Base-by-base conservation (phyloP, 805 yeast genomes). In the Metschnikowia vanudenii region DNA sequence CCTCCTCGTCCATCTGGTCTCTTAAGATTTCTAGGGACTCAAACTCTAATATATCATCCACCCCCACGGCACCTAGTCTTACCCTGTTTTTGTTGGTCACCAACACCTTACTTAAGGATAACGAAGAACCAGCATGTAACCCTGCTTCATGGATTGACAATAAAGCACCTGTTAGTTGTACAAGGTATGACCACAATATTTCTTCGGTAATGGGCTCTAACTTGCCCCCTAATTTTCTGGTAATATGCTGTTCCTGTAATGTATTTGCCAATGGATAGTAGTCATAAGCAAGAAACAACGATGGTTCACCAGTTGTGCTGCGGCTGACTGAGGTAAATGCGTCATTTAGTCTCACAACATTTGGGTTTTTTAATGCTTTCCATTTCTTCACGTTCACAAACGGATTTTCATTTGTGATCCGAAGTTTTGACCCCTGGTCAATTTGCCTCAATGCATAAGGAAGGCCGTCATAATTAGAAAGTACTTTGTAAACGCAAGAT, bases 271-370 rank as follows among this genome's bases (percentile, higher is more conserved):
- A 72, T 19, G 99, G 97, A 63, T 78, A 87, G 63, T 81, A 94
- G 60, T 92, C 97, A 65, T 89, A 88, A 4, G 87, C 84, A 37
- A 90, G 70, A 35, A 89, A 76, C 46, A 94, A 73, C 1, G 94
- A 82, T 12, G 67, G 58, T 42, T 55, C 57, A 6, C 54, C 51
- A 39, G 76, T 74, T 56, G 87, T 94, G 37, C 88, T 92, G 69
- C 94, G 94, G 4, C 89, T 85, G 46, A 89, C 79, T 5, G 92
- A 82, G 1, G 96, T 84, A 63, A 94, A 92, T 6, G 94, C 89
- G 61, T 91, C 97, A 36, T 79, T 76, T 5, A 89, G 67, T 34
- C 77, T 74, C 1, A 86, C 87, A 18, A 88, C 69, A 56, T 84
- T 83, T 2, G 88, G 76, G 41, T 58, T 59, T 7, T 68, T 66